A percentile compares a stretch with the other conserved stretches of the same genome.
phyloP scores from a whole-genome alignment of 331 rosid genomes.

The Acacia concinna region DNA sequence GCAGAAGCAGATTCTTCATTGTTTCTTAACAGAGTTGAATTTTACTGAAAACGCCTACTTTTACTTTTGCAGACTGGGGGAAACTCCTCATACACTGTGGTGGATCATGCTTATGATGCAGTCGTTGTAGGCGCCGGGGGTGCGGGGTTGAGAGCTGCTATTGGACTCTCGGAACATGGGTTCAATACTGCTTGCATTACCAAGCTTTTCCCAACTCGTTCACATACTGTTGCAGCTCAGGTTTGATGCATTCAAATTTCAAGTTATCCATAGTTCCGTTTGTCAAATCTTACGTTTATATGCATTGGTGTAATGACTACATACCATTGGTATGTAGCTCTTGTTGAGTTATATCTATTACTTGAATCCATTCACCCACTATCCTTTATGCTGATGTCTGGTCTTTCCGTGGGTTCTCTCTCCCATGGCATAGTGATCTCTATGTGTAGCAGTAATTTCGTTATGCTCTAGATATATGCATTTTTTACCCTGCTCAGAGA shows the following conservation, averaged over 20 bases:
- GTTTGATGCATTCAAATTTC: constrained; percentile 33
- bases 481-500: not conserved
- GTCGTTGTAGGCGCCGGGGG: constrained; percentile 98
- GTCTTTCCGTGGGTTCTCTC: not conserved
- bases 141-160: constrained; percentile 95
- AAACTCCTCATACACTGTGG: constrained; percentile 78
- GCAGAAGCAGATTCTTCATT: not conserved
- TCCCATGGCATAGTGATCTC: not conserved
- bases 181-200: constrained; percentile 97
- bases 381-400: not conserved
- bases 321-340: not conserved
- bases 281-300: not conserved
- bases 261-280: not conserved
- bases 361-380: not conserved
- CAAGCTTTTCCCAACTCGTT: constrained; percentile 97
- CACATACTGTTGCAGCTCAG: constrained; percentile 99
- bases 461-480: not conserved
- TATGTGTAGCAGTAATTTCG: not conserved
- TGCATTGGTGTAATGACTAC: not conserved
- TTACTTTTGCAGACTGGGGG: constrained; percentile 57
- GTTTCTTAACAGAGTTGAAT: constrained; percentile 11
- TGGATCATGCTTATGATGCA: constrained; percentile 92
- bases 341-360: not conserved
- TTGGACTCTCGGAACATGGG: constrained; percentile 94
- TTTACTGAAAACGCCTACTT: not conserved